Conservation (phyloP, 495 filamentous ascomycete species). For the Aspergillus olivimuriae region DNA sequence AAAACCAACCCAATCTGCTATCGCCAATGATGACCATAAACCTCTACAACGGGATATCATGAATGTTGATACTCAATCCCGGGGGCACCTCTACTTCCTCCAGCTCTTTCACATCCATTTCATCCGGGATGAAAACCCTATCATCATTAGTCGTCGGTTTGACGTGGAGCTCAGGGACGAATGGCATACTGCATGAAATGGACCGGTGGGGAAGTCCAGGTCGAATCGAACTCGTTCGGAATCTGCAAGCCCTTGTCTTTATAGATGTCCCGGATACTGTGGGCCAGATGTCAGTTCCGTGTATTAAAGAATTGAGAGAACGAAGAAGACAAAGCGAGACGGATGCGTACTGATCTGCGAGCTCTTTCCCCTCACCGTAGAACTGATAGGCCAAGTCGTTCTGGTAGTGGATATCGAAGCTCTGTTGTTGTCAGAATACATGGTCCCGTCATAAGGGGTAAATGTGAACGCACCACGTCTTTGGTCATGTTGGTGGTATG, state of each 20-base stretch:
- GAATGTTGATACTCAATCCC: conserved; percentile 14
- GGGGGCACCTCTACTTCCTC: conserved; percentile 11
- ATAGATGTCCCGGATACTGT: conserved; percentile 15
- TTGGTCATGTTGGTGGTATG: background rate
- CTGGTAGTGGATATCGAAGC: conserved; percentile 19
- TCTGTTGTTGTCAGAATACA: conserved; percentile 1
- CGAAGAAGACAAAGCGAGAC: too few relatives aligned
- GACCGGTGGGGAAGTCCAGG: conserved; percentile 14
- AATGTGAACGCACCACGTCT: background rate
- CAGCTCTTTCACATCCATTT: conserved; percentile 10
- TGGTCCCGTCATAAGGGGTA: background rate
- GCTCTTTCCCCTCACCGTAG: conserved; percentile 16
- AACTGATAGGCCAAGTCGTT: conserved; percentile 14
- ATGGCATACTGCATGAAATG: conserved; percentile 17
- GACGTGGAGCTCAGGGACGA: background rate
- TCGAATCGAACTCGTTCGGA: conserved; percentile 15
- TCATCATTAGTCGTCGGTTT: background rate
- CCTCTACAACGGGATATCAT: conserved; percentile 5
- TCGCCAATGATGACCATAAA: background rate
- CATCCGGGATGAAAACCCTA: conserved; percentile 15
- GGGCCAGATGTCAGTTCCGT: too few relatives aligned
- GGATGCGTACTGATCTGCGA: conserved; percentile 9
- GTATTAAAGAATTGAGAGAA: background rate
- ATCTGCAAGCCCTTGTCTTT: conserved; percentile 10
- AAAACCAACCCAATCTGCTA: too few relatives aligned